Percentiles rank a stretch among this genome's conserved stretches.
phyloP scores from a whole-genome alignment of 371 early-diverging fungal species.

The Circinella umbellata region DNA sequence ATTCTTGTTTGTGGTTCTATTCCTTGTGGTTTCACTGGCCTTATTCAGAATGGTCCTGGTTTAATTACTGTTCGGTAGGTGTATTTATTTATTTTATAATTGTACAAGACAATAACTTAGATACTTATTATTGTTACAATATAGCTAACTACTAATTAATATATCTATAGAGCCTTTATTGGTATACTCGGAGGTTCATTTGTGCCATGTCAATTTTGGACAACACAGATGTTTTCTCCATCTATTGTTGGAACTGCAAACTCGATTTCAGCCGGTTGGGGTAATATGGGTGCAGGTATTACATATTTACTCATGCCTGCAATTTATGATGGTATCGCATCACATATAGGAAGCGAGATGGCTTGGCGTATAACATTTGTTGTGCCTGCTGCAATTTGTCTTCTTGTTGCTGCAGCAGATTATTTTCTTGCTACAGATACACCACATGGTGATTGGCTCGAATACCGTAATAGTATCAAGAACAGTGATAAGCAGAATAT shows the following conservation, averaged over 20 bases:
- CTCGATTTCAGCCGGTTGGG: conserved; percentile 69
- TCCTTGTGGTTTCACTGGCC: conserved; percentile 49
- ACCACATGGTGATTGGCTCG: conserved; percentile 45
- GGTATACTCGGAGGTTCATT: conserved; percentile 68
- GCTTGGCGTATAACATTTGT: conserved; percentile 53
- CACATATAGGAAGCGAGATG: conserved; percentile 14
- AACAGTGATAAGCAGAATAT: not conserved
- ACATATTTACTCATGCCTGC: conserved; percentile 63
- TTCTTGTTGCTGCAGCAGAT: conserved; percentile 39
- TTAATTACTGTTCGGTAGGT: conserved; percentile 43
- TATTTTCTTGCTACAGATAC: conserved; percentile 48
- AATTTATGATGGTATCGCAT: conserved; percentile 42
- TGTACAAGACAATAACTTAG: no score
- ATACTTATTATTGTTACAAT: no score
- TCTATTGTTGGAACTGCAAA: conserved; percentile 68
- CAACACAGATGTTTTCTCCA: conserved; percentile 58
- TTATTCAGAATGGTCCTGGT: conserved; percentile 41
- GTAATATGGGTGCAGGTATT: conserved; percentile 70
- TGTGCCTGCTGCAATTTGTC: conserved; percentile 51
- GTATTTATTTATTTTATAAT: not conserved
- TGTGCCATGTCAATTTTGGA: conserved; percentile 75
- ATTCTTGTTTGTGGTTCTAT: conserved; percentile 57
- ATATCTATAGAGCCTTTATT: conserved; percentile 38
- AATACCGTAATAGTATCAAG: conserved; percentile 4
- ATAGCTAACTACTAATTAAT: not conserved